Evolutionary conservation across 139 green algal species (phyloP), one percentile per base, ranked within the genome.

Genomic region (Dunaliella primolecta): DNA sequence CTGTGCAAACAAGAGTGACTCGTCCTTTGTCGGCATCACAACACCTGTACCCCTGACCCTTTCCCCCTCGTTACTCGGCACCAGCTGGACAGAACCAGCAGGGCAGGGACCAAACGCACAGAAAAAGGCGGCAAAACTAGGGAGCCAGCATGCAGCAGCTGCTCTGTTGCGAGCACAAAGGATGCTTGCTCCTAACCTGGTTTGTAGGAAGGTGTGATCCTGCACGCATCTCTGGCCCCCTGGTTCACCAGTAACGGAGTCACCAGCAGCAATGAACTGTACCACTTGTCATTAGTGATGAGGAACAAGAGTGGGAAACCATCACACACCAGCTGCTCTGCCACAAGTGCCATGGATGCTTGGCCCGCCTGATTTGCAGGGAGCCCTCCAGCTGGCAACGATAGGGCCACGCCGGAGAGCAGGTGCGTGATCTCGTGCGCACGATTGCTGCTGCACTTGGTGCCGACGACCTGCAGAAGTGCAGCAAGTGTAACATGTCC

Each of bases 371-470:
- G 7, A 7, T 64, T 7, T 7, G 46, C 46, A 15, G 46, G 46
- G 7, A 64, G 7, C 7, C 46, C 46, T 64, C 46, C 46, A 64
- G 46, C 46, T 25, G 46, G 46, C 46, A 7, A 64, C 15, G 46
- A 7, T 7, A 64, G 46, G 46, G 46, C 46, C 46, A 78, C 75
- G 36, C 85, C 70, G 2, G 89, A 81, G 27, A 95, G 81, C 36
- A 93, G 76, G 34, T 84, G 56, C 15, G 87, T 86, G 36, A 95
- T 85, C 57, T 91, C 81, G 32, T 91, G 85, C 71, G 91, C 81
- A 31, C 84, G 79, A 29, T 93, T 85, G 2, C 86, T 87, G 36
- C 84, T 91, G 85, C 86, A 92, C 36, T 86, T 64, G 7, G 15
- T 15, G 46, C 46, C 46, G 15, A 64, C 46, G 46, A 64, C 46